Conservation (phyloP, 495 filamentous ascomycete species). For the Xylaria venustula region DNA sequence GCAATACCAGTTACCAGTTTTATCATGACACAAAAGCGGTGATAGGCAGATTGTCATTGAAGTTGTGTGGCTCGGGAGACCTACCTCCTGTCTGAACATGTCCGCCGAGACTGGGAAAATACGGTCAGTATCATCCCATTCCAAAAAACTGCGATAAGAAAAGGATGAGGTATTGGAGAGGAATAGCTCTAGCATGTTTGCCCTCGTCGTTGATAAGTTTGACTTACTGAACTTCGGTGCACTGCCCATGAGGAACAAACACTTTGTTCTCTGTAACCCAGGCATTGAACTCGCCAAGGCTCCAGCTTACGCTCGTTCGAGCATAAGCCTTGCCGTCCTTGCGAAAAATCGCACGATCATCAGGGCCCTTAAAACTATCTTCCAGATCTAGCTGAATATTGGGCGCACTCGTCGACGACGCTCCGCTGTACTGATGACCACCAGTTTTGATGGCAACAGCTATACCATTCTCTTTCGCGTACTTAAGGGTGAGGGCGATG, state of each 20-base stretch:
- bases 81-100: slow-evolving; percentile 42
- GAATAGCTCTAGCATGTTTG: no score
- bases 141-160: no score
- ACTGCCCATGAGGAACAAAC: slow-evolving; percentile 46
- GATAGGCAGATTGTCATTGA: background rate
- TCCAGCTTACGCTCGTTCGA: slow-evolving; percentile 40
- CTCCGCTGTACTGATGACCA: slow-evolving; percentile 42
- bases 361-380: slow-evolving; percentile 28
- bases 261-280: slow-evolving; percentile 32
- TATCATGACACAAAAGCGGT: no score
- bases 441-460: slow-evolving; percentile 40
- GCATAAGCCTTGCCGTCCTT: slow-evolving; percentile 33
- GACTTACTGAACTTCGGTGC: slow-evolving; percentile 33
- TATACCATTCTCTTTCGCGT: slow-evolving; percentile 34
- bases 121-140: background rate
- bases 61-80: background rate
- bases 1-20: no score
- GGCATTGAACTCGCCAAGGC: slow-evolving; percentile 34
- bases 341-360: slow-evolving; percentile 27
- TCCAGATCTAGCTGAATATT: slow-evolving; percentile 40
- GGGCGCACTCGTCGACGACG: slow-evolving; percentile 34
- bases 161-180: no score
- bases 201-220: background rate
- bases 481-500: slow-evolving; percentile 30
- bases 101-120: slow-evolving; percentile 29